Evolutionary conservation across 1,139 yeast species (phyloP).

Genomic region (Taphrina communis): DNA sequence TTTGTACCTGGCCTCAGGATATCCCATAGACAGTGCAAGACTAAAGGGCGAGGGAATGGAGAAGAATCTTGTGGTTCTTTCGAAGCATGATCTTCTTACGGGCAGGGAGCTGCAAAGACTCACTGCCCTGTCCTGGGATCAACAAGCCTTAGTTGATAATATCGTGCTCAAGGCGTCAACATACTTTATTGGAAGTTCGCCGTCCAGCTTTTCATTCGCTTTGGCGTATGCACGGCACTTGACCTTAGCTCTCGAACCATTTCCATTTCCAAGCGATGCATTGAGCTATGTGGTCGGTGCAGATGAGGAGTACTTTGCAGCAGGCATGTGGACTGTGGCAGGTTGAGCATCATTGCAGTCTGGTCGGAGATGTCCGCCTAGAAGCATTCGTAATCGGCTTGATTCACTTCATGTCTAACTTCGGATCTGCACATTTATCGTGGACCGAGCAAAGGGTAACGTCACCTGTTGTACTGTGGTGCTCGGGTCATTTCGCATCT

Average conservation of each 20-base stretch:
- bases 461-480: no score
- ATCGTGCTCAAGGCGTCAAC: slow-evolving; percentile 6
- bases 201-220: slow-evolving; percentile 13
- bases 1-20: slow-evolving; percentile 4
- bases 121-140: background rate
- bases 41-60: background rate
- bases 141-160: slow-evolving; percentile 8
- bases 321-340: slow-evolving; percentile 4
- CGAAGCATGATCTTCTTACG: slow-evolving; percentile 3
- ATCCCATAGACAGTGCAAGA: background rate
- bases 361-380: no score
- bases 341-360: background rate
- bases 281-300: slow-evolving; percentile 1
- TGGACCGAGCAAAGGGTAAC: no score
- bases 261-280: background rate
- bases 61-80: background rate
- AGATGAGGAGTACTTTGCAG: background rate
- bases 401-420: no score
- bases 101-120: background rate
- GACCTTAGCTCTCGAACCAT: background rate
- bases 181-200: slow-evolving; percentile 3
- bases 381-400: no score
- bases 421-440: no score
- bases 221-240: slow-evolving; percentile 15
- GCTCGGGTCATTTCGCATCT: no score